Percentiles rank a stretch among this genome's conserved stretches.
Conservation (phyloP, 1,139 yeast genomes). For the Yamadazyma buinensis region DNA sequence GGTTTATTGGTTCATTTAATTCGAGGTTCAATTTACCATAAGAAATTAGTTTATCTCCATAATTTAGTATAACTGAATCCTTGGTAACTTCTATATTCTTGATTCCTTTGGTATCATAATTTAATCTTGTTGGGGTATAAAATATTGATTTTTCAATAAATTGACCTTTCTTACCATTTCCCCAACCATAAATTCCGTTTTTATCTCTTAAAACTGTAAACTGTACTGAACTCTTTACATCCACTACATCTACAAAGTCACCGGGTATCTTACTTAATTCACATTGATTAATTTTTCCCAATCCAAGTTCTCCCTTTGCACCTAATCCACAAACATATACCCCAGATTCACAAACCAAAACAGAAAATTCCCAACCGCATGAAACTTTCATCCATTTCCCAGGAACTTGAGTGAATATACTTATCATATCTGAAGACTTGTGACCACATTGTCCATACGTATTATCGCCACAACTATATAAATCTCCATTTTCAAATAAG, state of each 20-base stretch:
- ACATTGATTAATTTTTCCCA: slow-evolving; percentile 28
- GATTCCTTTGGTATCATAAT: slow-evolving; percentile 12
- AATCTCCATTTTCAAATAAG: slow-evolving; percentile 47
- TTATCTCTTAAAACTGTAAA: slow-evolving; percentile 49
- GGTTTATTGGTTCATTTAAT: slow-evolving; percentile 2
- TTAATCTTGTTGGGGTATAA: slow-evolving; percentile 25
- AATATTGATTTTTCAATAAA: slow-evolving; percentile 30
- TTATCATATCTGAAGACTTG: slow-evolving; percentile 5
- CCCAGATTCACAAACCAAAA: slow-evolving; percentile 44
- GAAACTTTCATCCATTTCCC: slow-evolving; percentile 42
- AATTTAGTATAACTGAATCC: slow-evolving; percentile 37
- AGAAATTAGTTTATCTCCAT: slow-evolving; percentile 1
- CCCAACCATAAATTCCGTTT: slow-evolving; percentile 71
- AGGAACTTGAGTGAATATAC: slow-evolving; percentile 22
- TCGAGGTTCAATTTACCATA: not conserved
- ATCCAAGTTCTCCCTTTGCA: slow-evolving; percentile 71
- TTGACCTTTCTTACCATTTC: slow-evolving; percentile 76
- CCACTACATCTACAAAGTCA: slow-evolving; percentile 9
- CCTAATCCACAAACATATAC: slow-evolving; percentile 63
- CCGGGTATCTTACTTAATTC: slow-evolving; percentile 15
- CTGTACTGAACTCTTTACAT: slow-evolving; percentile 48
- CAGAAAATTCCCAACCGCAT: slow-evolving; percentile 80
- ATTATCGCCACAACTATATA: slow-evolving; percentile 62
- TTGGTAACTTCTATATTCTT: slow-evolving; percentile 35
- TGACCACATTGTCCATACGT: slow-evolving; percentile 51